Conservation (phyloP, 768 basidiomycete genomes). For the Suillus plorans region DNA sequence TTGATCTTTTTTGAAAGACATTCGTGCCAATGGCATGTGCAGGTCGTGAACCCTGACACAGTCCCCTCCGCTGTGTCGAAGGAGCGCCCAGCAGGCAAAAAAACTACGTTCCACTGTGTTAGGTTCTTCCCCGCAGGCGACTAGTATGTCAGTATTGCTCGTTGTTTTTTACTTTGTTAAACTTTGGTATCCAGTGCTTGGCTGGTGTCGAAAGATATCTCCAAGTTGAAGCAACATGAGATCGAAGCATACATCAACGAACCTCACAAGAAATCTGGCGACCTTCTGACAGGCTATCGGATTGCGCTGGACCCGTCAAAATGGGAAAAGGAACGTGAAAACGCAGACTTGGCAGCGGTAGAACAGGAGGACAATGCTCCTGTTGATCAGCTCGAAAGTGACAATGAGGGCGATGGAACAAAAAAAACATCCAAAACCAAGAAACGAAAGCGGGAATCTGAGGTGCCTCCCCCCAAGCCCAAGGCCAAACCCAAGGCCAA, state of each 20-base stretch:
- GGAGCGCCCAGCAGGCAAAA: slow-evolving; percentile 75
- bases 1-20: slow-evolving; percentile 11
- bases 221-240: slow-evolving; percentile 71
- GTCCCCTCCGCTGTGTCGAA: slow-evolving; percentile 61
- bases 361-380: slow-evolving; percentile 56
- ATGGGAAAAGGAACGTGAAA: slow-evolving; percentile 54
- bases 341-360: slow-evolving; percentile 33
- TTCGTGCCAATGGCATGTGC: slow-evolving; percentile 16
- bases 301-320: slow-evolving; percentile 72
- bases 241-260: slow-evolving; percentile 83
- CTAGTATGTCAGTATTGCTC: slow-evolving; percentile 60
- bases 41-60: slow-evolving; percentile 79
- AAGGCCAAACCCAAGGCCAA: slow-evolving; percentile 49
- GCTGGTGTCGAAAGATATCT: slow-evolving; percentile 81
- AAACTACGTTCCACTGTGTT: slow-evolving; percentile 67
- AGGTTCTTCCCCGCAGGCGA: slow-evolving; percentile 94
- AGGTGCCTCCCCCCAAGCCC: slow-evolving; percentile 37
- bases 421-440: slow-evolving; percentile 46
- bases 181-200: slow-evolving; percentile 61
- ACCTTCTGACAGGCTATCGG: slow-evolving; percentile 74
- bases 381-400: slow-evolving; percentile 64
- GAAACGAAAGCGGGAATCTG: slow-evolving; percentile 66
- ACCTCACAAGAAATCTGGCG: slow-evolving; percentile 72
- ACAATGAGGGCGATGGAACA: slow-evolving; percentile 51
- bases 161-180: slow-evolving; percentile 11